Base-by-base conservation (phyloP, 2,329 filamentous ascomycete genomes). In the Ascochyta pisi region DNA sequence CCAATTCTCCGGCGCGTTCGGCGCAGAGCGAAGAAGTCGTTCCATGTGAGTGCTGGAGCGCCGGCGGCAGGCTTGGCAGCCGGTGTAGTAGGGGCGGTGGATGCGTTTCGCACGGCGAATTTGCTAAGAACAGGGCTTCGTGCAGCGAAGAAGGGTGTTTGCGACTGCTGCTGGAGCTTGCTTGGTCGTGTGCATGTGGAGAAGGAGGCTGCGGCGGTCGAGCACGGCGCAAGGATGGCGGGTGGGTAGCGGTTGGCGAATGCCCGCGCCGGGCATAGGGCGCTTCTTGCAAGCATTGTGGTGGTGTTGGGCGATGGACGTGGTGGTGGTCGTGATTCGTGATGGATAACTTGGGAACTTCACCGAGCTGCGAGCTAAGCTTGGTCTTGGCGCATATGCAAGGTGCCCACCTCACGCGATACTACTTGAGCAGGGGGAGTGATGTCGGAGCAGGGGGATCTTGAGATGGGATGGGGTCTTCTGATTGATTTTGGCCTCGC, bases 11-110 rank as follows among this genome's bases (percentile, higher is more conserved):
- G 89, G 52, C 94, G 90, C 57, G 88, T 89, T 68, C 92, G 90
- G 70, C 94, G 92, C 57, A 98, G 88, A 73, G 87, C 86, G 82
- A 98, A 96, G 82, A 96, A 98, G 48, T 86, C 87, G 80, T 97
- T 89, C 94, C 94, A 98, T 78, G 80, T 80, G 34, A 83, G 75
- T 52, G 64, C 61, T 39, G 61, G 54, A 38, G 61, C 46, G 44
- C 46, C 50, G 13, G 62, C 45, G 6, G 69, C 19, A 10, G 61
- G 26, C 47, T 46, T 60, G 47, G 63, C 48, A 15, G 58, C 57
- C 34, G 66, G 39, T 31, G 64, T 50, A 12, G 61, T 48, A 6
- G 65, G 52, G 13, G 63, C 41, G 15, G 54, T 52, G 7, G 73
- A 71, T n/a, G 69, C 69, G 45, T 63, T 58, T 29, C 72, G 69